Conservation (phyloP, 805 yeast species). For the Yamadazyma phyllophila region DNA sequence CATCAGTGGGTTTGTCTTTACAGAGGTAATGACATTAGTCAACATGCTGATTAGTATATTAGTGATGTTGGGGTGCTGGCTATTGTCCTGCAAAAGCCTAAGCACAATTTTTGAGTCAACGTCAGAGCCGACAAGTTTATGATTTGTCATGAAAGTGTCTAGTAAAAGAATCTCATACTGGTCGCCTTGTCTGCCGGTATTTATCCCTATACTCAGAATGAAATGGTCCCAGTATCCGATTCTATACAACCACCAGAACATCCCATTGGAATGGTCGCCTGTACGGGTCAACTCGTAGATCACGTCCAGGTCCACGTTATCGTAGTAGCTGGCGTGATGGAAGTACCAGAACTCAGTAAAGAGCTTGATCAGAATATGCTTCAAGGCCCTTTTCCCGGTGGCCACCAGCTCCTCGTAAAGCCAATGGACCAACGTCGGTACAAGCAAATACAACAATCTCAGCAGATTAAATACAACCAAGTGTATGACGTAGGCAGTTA, state of each 20-base stretch:
- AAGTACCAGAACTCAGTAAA: conserved; percentile 26
- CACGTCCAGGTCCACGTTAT: conserved; percentile 13
- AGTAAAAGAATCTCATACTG: conserved; percentile 24
- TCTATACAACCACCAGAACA: conserved; percentile 23
- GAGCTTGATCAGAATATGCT: conserved; percentile 15
- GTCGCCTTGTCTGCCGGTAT: conserved; percentile 9
- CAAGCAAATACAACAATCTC: conserved; percentile 25
- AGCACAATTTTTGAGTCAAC: conserved; percentile 3
- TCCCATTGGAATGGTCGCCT: conserved; percentile 5
- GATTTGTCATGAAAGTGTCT: conserved; percentile 20
- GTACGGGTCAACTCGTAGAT: conserved; percentile 16
- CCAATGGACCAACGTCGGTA: conserved; percentile 40
- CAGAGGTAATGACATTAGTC: conserved; percentile 12
- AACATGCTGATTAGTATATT: conserved; percentile 18
- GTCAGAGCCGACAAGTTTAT: conserved; percentile 12
- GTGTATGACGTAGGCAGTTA: conserved; percentile 35
- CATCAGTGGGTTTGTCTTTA: background rate
- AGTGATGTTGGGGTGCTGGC: conserved; percentile 22
- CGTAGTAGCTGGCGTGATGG: conserved; percentile 13
- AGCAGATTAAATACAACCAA: conserved; percentile 35
- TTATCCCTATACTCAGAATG: conserved; percentile 10
- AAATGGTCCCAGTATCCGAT: conserved; percentile 31
- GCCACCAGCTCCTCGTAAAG: conserved; percentile 24
- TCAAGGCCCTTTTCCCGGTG: background rate
- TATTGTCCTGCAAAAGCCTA: conserved; percentile 10